Base-by-base conservation (phyloP, 2,329 filamentous ascomycete genomes). In the Ophiostoma pallidulum region DNA sequence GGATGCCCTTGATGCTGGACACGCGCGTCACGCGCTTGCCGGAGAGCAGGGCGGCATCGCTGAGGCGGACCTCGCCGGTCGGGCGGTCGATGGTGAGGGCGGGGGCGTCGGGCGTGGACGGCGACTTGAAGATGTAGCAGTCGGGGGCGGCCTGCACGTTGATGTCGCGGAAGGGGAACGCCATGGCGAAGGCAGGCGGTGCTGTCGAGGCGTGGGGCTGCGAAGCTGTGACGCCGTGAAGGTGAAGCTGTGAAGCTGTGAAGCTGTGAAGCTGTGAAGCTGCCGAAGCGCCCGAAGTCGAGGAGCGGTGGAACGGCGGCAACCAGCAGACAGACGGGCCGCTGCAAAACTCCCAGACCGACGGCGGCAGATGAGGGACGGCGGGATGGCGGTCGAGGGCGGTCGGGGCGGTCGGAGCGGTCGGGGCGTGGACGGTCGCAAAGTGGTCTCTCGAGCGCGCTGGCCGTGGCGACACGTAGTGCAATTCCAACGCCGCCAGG, bases 111-210 rank as follows among this genome's bases (percentile, higher is more conserved):
- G 90, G 89, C 4, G 89, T 91, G 1, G 92, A 97, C 24, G 92
- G 92, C 24, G 92, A 98, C 33, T 87, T 90, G 67, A 98, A 98
- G 59, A 89, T 87, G 73, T 98, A 98, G 63, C 92, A 84, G 59
- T 91, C 87, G 59, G 86, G 75, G 45, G 91, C 89, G 56, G 89
- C 86, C 67, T 94, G 89, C 65, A 98, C 81, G 66, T 97, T 98
- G 72, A 97, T 94, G 72, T 98, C 92, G 63, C 91, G 80, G 68
- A 90, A 98, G 19, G 91, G 92, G 57, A 78, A 66, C 39, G 61
- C 59, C 64, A 66, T 66, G 44, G 48, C 56, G 57, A 40, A 47
- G 39, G 24, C 6, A 5, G 42, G 26, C 12, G 14, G 13, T 20
- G 36, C 18, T n/a, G 8, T n/a, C 18, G 36, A 22, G 32, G 18